These are phyloP conservation scores for Bertia moriformis DNA, from an alignment of 2,329 filamentous ascomycete genomes.

Conservation along the genomic window DNA sequence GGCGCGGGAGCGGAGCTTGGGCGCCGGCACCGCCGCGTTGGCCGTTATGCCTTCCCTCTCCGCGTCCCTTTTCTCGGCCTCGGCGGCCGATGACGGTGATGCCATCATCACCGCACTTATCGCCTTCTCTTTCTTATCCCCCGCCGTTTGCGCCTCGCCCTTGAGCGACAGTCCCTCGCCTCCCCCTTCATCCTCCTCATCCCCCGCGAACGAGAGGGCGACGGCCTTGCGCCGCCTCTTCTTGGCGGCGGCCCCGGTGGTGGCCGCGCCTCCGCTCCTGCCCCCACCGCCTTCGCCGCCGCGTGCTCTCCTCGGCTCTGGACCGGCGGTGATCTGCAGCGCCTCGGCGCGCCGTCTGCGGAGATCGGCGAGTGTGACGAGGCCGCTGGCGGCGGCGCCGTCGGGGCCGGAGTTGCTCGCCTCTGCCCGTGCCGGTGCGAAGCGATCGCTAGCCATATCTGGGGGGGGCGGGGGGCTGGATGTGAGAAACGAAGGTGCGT, in stretches of 20 bases:
- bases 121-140: not conserved
- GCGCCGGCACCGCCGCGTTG: constrained; percentile 43
- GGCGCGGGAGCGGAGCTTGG: constrained; percentile 52
- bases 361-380: not conserved
- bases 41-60: constrained; percentile 13
- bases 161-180: not conserved
- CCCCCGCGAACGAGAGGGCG: not conserved
- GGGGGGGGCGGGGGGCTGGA: no score
- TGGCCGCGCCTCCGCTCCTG: not conserved
- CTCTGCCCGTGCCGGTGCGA: not conserved
- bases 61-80: not conserved
- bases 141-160: not conserved
- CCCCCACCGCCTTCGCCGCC: no score
- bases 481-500: no score
- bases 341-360: not conserved
- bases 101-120: no score
- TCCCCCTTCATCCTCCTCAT: not conserved
- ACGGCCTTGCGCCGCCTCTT: not conserved
- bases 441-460: not conserved
- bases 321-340: not conserved
- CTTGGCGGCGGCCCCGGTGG: not conserved
- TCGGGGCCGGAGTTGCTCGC: not conserved
- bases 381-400: no score
- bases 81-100: no score
- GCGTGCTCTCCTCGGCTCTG: not conserved